phyloP scores from a whole-genome alignment of 345 rosid genomes.

The Bruguiera sexangula region DNA sequence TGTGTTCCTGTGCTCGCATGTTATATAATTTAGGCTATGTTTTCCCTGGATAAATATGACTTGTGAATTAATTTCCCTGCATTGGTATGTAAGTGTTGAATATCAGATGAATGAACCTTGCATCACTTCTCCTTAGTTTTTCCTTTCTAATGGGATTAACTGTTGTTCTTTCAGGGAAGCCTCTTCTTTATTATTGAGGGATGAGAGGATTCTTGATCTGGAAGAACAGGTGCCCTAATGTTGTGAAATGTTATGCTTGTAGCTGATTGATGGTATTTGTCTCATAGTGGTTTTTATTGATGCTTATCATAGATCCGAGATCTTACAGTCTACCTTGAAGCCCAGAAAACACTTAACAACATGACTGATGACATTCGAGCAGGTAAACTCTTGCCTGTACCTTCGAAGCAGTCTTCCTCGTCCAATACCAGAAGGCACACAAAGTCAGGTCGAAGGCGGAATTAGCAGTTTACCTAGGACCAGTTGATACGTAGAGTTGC shows the following conservation, averaged over 20 bases:
- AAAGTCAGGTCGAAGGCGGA: constrained; percentile 50
- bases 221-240: constrained; percentile 66
- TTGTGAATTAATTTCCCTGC: not conserved
- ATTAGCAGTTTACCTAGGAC: constrained; percentile 10
- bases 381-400: constrained; percentile 68
- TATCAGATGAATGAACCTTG: not conserved
- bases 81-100: not conserved
- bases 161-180: constrained; percentile 43
- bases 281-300: not conserved
- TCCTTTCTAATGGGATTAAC: not conserved
- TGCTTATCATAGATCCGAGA: constrained; percentile 65
- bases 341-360: constrained; percentile 60
- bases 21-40: not conserved
- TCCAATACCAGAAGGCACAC: constrained; percentile 40
- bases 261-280: constrained; percentile 1
- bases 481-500: not conserved
- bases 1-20: not conserved
- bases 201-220: constrained; percentile 60
- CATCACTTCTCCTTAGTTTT: not conserved
- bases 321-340: constrained; percentile 63
- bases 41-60: not conserved
- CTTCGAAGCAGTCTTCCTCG: constrained; percentile 46
- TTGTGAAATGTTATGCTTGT: not conserved
- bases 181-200: constrained; percentile 39
- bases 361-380: constrained; percentile 55